These are phyloP conservation scores for Amphirosellinia nigrospora DNA, from an alignment of 495 filamentous ascomycete species.

Conservation along the genomic window DNA sequence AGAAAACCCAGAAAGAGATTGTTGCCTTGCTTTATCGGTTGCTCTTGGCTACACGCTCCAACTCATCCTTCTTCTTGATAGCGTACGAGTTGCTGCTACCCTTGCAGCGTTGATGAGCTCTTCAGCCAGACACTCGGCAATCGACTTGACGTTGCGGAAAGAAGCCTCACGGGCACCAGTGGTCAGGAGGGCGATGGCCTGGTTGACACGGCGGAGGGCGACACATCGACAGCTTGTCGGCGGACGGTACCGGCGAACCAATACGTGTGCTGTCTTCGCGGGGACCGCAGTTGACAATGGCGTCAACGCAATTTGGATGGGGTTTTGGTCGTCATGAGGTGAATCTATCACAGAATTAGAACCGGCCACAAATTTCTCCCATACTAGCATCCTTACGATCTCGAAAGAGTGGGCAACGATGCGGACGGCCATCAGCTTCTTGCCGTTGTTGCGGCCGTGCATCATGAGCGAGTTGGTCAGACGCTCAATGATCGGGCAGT, in stretches of 20 bases:
- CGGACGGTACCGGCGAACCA: constrained; percentile 98
- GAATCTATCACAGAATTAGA: constrained; percentile 67
- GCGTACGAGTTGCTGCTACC: constrained; percentile 99
- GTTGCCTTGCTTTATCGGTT: constrained; percentile 78
- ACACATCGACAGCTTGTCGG: constrained; percentile 99
- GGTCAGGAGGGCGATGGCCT: constrained; percentile 96
- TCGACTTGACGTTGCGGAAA: constrained; percentile 99
- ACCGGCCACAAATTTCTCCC: constrained; percentile 1
- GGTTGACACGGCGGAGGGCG: constrained; percentile 99
- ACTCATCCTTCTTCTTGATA: constrained; percentile 99
- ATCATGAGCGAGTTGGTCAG: constrained; percentile 99
- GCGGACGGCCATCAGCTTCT: constrained; percentile 99
- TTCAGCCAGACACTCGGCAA: constrained; percentile 97
- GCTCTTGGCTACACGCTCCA: constrained; percentile 99
- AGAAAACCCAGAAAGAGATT: constrained; percentile 46
- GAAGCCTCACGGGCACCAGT: constrained; percentile 96
- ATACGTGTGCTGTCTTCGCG: constrained; percentile 99
- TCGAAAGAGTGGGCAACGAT: constrained; percentile 99
- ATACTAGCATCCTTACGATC: constrained; percentile 72
- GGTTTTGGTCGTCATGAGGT: constrained; percentile 99
- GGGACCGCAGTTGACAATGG: constrained; percentile 99
- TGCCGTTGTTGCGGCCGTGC: constrained; percentile 99
- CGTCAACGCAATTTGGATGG: constrained; percentile 99
- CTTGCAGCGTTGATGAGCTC: constrained; percentile 99
- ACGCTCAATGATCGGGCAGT: constrained; percentile 99